phyloP scores from a whole-genome alignment of 306 rosid species.

The Oemleria cerasiformis region DNA sequence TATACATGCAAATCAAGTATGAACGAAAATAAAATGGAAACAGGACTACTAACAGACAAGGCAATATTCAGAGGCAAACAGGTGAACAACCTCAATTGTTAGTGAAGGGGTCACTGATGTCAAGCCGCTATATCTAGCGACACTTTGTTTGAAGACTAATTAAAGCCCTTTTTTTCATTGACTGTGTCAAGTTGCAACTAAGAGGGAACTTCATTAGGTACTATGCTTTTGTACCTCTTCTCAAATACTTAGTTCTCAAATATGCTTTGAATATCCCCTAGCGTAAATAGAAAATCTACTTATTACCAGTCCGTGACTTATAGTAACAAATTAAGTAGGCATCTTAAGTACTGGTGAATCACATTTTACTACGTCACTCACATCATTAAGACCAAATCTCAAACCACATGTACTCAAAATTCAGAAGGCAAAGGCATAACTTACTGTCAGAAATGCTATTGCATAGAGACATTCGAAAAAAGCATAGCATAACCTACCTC shows the following conservation, averaged over 20 bases:
- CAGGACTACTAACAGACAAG: too few relatives aligned
- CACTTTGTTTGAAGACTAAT: background rate
- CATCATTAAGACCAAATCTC: slow-evolving; percentile 19
- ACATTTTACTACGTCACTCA: slow-evolving; percentile 2
- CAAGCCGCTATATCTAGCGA: background rate
- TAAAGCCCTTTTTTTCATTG: background rate
- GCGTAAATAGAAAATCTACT: background rate
- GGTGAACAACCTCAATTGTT: background rate
- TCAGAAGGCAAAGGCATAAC: slow-evolving; percentile 14
- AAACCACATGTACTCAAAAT: background rate
- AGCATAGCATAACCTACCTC: slow-evolving; percentile 45
- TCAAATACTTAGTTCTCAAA: too few relatives aligned
- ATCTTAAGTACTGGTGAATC: slow-evolving; percentile 14
- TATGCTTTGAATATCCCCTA: background rate
- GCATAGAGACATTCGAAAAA: background rate
- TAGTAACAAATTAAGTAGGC: background rate
- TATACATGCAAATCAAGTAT: background rate
- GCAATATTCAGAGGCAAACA: background rate
- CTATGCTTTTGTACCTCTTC: background rate
- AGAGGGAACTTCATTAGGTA: background rate
- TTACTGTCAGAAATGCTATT: slow-evolving; percentile 26
- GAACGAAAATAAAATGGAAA: background rate
- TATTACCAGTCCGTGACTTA: background rate
- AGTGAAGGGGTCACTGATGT: background rate
- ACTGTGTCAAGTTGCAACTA: background rate